Evolutionary conservation across 2,329 filamentous ascomycete genomes (phyloP), one percentile per base, ranked within the genome.

Genomic region (Fusarium veterinarium): DNA sequence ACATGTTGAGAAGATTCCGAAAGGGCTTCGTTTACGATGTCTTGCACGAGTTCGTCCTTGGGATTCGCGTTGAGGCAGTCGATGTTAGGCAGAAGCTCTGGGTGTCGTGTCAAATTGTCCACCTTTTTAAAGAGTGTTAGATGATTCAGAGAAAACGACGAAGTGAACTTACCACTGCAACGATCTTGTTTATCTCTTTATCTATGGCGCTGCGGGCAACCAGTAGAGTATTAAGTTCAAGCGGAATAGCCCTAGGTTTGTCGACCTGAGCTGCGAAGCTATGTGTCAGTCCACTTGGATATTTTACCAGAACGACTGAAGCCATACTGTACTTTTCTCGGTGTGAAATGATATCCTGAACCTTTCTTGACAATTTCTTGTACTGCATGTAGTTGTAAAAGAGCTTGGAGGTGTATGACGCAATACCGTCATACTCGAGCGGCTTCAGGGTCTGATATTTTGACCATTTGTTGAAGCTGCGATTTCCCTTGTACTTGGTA

Each of bases 351-450:
- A 59, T 64, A 20, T 64, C 37, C 4, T 64, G 37, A 6, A 68
- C 35, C 16, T 37, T 44, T 8, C n/a, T 37, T 11, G 41, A 8
- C 10, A 69, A 30, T 0, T 17, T 19, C n/a, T 63, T 71, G 31
- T 74, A 73, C 33, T 69, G 59, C 46, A 73, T 74, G 8, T 60
- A 73, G 3, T 16, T 46, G 5, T 74, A 38, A 8, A 74, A 64
- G 0, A 74, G 42, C 9, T 61, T 55, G 7, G 45, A 40, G 1
- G 67, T 73, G 25, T 59, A 64, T 1, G 44, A 37, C 5, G 28
- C 30, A 23, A 64, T 31, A n/a, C 41, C 8, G 8, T 51, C 35
- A 6, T 73, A 74, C 6, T 71, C 37, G 1, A 71, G 28, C 4
- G 23, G 16, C 1, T 25, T 31, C 6, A 11, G 4, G 11, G 6